Base-by-base conservation (phyloP, 768 basidiomycete species). In the Tremella yokohamensis region DNA sequence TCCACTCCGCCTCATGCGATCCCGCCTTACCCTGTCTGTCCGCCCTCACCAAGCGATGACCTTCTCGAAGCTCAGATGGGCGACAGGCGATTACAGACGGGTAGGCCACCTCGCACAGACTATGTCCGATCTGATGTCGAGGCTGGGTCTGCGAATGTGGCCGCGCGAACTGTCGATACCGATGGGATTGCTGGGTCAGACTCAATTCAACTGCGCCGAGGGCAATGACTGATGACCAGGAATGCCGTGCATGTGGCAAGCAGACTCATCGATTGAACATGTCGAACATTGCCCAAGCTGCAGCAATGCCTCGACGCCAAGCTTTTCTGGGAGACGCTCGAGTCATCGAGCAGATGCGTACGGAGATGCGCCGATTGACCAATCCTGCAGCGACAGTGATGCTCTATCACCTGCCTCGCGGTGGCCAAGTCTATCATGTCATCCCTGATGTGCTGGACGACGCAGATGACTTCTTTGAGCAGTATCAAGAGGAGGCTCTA, bases 121-220 rank as follows among this genome's bases (percentile, higher is more conserved):
- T 49, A n/a, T 22, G 8, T 18, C 11, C 19, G 52, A 19, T 40
- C 26, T n/a, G 57, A 44, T 16, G 40, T 18, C n/a, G 40, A 67
- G 69, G 69, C 2, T 70, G 65, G 65, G 69, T 70, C 7, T 70
- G 69, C 44, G 54, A 22, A 29, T 70, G 69, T 38, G 69, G 69
- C 4, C 59, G 69, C 29, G 69, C 69, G 4, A 70, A 70, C 54
- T 63, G 65, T 52, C 57, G 69, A 50, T 70, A 56, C 38, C 54
- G 66, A 26, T 70, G 69, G 69, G 66, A 70, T 47, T 61, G 63
- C 15, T 65, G 65, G 69, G 68, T 66, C 52, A 58, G 68, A 37
- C 26, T 15, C 22, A n/a, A 29, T 19, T 47, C 29, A 44, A 18
- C 4, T 26, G 45, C 6, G 24, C 19, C 29, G 18, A 20, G 26